phyloP scores from a whole-genome alignment of 148 eudicot genomes.

The Tetragonia tetragonoides region DNA sequence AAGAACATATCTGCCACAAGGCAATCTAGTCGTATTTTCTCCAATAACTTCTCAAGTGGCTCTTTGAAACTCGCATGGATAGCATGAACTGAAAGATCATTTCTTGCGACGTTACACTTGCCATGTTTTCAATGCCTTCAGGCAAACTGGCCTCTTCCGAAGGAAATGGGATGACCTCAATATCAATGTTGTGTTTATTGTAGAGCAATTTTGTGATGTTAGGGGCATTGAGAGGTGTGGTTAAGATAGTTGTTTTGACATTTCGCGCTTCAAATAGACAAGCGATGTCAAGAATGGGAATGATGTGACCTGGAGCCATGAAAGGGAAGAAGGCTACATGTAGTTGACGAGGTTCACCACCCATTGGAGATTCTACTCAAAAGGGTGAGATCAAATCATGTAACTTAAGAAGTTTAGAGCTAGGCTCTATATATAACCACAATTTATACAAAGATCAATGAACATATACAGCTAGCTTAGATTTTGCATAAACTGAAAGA shows the following conservation, averaged over 20 bases:
- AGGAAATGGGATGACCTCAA: slow-evolving; percentile 33
- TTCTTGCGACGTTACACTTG: slow-evolving; percentile 6
- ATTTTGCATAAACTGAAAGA: too few relatives aligned
- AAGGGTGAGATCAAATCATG: neutral
- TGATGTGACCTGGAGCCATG: slow-evolving; percentile 50
- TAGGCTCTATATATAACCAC: too few relatives aligned
- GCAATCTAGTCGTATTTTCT: slow-evolving; percentile 17
- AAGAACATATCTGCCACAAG: slow-evolving; percentile 35
- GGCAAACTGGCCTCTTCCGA: slow-evolving; percentile 26
- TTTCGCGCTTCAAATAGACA: slow-evolving; percentile 29
- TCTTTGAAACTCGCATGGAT: slow-evolving; percentile 15
- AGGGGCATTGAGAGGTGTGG: slow-evolving; percentile 41
- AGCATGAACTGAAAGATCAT: slow-evolving; percentile 3
- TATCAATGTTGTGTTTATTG: slow-evolving; percentile 2
- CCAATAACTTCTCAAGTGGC: slow-evolving; percentile 23
- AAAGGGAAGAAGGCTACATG: slow-evolving; percentile 41
- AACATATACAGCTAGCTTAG: too few relatives aligned
- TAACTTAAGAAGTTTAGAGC: too few relatives aligned
- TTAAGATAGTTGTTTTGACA: slow-evolving; percentile 35
- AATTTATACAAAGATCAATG: too few relatives aligned
- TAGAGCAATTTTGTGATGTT: slow-evolving; percentile 11
- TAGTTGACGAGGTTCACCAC: slow-evolving; percentile 14
- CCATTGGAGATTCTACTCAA: neutral
- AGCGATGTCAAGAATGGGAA: slow-evolving; percentile 46
- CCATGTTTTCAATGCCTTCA: slow-evolving; percentile 28